These are phyloP conservation scores for Venturia asperata DNA, from an alignment of 2,329 filamentous ascomycete species.

Conservation along the genomic window DNA sequence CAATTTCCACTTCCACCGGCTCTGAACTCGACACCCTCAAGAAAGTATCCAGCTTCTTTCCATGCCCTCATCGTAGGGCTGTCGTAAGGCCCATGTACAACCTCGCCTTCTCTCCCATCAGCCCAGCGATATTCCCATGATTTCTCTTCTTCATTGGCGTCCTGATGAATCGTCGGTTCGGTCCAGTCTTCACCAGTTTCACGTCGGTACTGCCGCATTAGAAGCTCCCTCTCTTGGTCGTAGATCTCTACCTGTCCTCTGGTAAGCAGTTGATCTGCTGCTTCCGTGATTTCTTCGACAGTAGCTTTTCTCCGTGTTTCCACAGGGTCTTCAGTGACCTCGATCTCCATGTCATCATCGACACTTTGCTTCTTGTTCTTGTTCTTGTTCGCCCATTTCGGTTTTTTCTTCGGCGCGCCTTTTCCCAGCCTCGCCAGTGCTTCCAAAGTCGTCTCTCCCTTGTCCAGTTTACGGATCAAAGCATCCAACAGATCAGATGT, in stretches of 20 bases:
- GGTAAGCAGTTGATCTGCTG: constrained; percentile 78
- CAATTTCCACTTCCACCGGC: constrained; percentile 27
- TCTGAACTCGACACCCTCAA: constrained; percentile 64
- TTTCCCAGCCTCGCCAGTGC: constrained; percentile 75
- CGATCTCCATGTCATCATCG: constrained; percentile 61
- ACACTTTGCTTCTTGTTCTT: constrained; percentile 44
- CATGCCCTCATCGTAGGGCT: constrained; percentile 79
- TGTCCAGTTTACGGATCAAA: constrained; percentile 67
- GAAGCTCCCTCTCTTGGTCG: constrained; percentile 74
- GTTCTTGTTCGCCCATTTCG: constrained; percentile 54
- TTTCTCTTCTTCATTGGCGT: constrained; percentile 27
- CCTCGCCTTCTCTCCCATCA: constrained; percentile 72
- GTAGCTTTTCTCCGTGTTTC: constrained; percentile 63
- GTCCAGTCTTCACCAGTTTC: constrained; percentile 86
- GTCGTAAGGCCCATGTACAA: constrained; percentile 82
- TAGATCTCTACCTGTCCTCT: constrained; percentile 87
- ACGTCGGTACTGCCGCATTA: constrained; percentile 73
- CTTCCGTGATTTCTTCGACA: constrained; percentile 78
- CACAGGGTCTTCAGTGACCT: constrained; percentile 58
- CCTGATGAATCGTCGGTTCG: constrained; percentile 33
- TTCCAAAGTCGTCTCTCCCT: constrained; percentile 79
- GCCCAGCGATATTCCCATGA: constrained; percentile 93
- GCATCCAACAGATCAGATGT: constrained; percentile 65
- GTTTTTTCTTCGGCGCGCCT: constrained; percentile 40
- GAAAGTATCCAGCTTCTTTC: constrained; percentile 89